A percentile compares a stretch with the other conserved stretches of the same genome.
These are phyloP conservation scores for Chytridium lagenaria DNA, from an alignment of 371 early-diverging fungal genomes.

Conservation along the genomic window DNA sequence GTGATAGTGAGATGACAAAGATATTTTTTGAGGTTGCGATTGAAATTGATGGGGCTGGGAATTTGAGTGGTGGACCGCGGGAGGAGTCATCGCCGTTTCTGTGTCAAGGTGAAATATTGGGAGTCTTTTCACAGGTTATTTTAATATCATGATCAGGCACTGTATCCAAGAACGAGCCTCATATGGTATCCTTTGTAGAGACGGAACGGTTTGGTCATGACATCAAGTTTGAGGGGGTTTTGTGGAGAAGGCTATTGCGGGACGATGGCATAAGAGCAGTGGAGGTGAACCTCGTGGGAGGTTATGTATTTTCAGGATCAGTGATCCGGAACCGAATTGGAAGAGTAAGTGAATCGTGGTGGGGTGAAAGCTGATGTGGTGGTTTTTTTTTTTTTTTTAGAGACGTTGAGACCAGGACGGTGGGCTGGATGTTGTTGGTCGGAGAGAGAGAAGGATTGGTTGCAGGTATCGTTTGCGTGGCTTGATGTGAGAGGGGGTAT, in stretches of 20 bases:
- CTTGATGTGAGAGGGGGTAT: background rate
- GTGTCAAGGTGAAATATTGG: conserved; percentile 1
- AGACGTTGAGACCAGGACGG: conserved; percentile 1
- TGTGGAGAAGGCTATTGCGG: conserved; percentile 18
- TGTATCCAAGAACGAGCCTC: conserved; percentile 17
- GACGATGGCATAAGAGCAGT: conserved; percentile 9
- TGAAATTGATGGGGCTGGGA: background rate
- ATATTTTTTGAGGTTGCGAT: conserved; percentile 15
- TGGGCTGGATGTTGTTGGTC: conserved; percentile 25
- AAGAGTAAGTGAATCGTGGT: background rate
- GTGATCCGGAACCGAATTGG: background rate
- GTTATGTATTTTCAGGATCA: conserved; percentile 19
- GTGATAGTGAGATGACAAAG: conserved; percentile 18
- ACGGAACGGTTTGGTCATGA: conserved; percentile 20
- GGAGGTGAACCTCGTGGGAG: conserved; percentile 12
- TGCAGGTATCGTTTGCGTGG: conserved; percentile 19
- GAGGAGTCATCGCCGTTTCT: conserved; percentile 16
- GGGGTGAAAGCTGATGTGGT: background rate
- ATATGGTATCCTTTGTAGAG: conserved; percentile 9
- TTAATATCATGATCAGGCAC: background rate
- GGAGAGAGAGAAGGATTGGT: conserved; percentile 14
- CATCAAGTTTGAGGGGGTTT: conserved; percentile 17
- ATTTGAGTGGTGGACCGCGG: conserved; percentile 9
- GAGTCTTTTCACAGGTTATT: too few species aligned
- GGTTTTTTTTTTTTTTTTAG: conserved; percentile 8